Percentiles rank a stretch among this genome's conserved stretches.
phyloP scores from a whole-genome alignment of 2,329 filamentous ascomycete species.

The Chrysoporthe austroafricana region DNA sequence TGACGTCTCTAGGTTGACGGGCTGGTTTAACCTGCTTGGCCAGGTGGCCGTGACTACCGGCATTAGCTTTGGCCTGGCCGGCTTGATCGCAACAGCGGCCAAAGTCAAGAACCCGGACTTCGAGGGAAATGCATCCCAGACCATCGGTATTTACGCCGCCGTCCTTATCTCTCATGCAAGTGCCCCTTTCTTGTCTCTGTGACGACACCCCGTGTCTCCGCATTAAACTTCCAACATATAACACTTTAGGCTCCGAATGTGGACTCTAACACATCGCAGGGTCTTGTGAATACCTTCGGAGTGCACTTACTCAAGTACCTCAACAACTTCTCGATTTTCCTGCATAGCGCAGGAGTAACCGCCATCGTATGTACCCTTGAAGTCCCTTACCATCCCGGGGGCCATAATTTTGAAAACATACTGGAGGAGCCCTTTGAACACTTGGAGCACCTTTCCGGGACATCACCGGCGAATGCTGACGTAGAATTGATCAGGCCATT shows the following conservation, averaged over 20 bases:
- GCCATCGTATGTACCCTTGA: slow-evolving; percentile 39
- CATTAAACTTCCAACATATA: background rate
- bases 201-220: background rate
- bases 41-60: slow-evolving; percentile 47
- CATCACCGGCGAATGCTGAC: background rate
- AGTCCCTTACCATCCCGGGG: background rate
- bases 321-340: slow-evolving; percentile 59
- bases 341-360: slow-evolving; percentile 58
- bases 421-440: background rate
- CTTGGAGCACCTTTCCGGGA: background rate
- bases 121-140: slow-evolving; percentile 48
- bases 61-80: slow-evolving; percentile 46
- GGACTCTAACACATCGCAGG: slow-evolving; percentile 41
- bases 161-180: slow-evolving; percentile 48
- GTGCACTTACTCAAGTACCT: slow-evolving; percentile 58
- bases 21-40: slow-evolving; percentile 48
- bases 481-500: slow-evolving; percentile 42
- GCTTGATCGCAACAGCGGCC: slow-evolving; percentile 43
- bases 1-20: slow-evolving; percentile 37
- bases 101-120: slow-evolving; percentile 43
- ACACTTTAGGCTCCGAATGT: background rate
- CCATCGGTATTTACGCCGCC: slow-evolving; percentile 63
- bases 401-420: background rate
- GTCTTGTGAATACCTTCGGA: slow-evolving; percentile 60
- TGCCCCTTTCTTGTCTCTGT: background rate